phyloP scores from a whole-genome alignment of 495 filamentous ascomycete genomes.

The Staphylotrichum tortipilum region DNA sequence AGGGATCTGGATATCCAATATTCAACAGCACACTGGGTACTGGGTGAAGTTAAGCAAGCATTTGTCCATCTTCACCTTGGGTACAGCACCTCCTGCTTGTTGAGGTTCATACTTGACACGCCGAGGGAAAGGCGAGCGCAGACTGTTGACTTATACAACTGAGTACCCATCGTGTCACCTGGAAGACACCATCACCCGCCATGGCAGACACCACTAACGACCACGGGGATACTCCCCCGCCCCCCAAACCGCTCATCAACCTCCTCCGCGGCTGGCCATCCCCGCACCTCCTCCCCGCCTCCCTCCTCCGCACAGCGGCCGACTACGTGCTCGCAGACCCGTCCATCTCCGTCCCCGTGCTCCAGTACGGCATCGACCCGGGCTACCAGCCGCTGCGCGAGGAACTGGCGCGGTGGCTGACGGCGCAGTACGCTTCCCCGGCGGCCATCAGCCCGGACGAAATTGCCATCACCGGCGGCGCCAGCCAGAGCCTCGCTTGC shows the following conservation, averaged over 20 bases:
- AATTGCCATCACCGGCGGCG: conserved; percentile 74
- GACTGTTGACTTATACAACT: too few species aligned
- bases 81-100: too few species aligned
- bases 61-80: too few species aligned
- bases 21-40: too few species aligned
- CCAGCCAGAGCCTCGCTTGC: conserved; percentile 65
- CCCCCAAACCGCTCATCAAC: conserved; percentile 42
- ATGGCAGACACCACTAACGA: neutral
- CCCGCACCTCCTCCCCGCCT: conserved; percentile 57
- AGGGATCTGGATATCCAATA: too few species aligned
- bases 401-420: conserved; percentile 62
- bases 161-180: too few species aligned
- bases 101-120: too few species aligned
- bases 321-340: conserved; percentile 49
- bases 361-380: conserved; percentile 71
- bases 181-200: too few species aligned
- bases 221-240: too few species aligned
- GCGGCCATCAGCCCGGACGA: conserved; percentile 33
- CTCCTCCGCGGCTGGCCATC: conserved; percentile 66
- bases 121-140: too few species aligned
- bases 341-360: conserved; percentile 43
- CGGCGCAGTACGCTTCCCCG: neutral
- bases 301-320: conserved; percentile 48
- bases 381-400: conserved; percentile 60
- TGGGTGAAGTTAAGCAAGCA: too few species aligned